Evolutionary conservation across 805 yeast genomes (phyloP), one percentile per base, ranked within the genome.

Genomic region (Starmerella vitae): DNA sequence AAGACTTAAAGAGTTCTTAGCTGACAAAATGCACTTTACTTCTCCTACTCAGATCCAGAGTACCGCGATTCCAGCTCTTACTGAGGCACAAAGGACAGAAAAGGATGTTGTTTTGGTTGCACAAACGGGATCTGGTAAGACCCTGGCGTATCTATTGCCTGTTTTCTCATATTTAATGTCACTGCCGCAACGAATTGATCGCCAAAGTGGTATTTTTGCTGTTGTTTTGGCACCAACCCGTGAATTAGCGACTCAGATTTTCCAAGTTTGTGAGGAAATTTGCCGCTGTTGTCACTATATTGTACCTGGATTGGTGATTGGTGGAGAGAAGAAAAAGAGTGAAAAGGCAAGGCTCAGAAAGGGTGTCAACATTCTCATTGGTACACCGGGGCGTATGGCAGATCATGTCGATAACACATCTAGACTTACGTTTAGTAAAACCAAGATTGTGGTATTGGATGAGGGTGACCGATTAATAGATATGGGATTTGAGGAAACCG

Each of bases 61-160:
- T 47, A 62, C 78, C 5, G 91, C 80, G 0, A 64, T 85, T 8
- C 94, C 97, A 10, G 17, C 64, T 66, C 37, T 56, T 75, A 3
- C 36, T 3, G 22, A 20, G 1, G 49, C 48, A 21, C 49, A 71
- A 5, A 50, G 59, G 12, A 50, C 55, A 7, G 62, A 68, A 17
- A 60, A 65, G 24, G 98, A 91, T 59, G 62, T 85, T 40, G 80
- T 91, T 49, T 80, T 91, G 34, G 93, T 85, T 55, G 95, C 99
- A 0, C 96, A 93, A 60, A 91, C 99, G 0, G 99, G 99, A 38
- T 86, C 97, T 0, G 99, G 99, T 59, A 91, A 91, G 59, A 91
- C 99, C 0, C 61, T 91, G 40, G 77, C 97, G 0, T 93, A 81
- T 56, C 64, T 78, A 3, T 62, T 93, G 28, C 99, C 98, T 1